Evolutionary conservation across 768 basidiomycete genomes (phyloP), one percentile per base, ranked within the genome.

Genomic region (Mycena chlorophos): DNA sequence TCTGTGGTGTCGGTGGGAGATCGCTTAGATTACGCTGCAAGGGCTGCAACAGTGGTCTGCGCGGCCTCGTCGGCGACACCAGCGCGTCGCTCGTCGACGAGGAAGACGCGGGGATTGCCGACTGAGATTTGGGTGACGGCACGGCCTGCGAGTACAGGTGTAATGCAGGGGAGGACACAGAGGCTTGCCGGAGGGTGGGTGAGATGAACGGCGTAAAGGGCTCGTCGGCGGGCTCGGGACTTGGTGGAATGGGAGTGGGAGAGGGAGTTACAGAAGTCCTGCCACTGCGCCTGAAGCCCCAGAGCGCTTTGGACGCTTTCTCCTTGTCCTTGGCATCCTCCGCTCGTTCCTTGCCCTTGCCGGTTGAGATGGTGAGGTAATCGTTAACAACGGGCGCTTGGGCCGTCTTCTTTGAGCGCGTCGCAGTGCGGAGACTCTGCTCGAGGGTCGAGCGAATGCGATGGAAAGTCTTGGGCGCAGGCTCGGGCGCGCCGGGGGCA

Each of bases 131-230:
- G n/a, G 80, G 76, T 30, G 84, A 81, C 49, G 80, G 78, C 49
- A 78, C 64, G 29, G 80, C 73, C 70, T 81, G 78, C 25, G 84
- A 83, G 49, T 81, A 81, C 52, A 86, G 77, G 64, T 87, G 85
- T 40, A 91, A 69, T 26, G 85, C 79, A 51, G 89, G 89, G 20
- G 88, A 88, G 54, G 89, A 91, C 76, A 87, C 78, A 45, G 89
- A 88, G 34, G 81, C 89, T 57, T 79, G 80, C 52, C 83, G 79
- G 57, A 89, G 70, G 31, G 87, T 88, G 40, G 88, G 88, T 40
- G 83, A 78, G 57, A 79, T 72, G 73, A 82, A 89, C 67, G 76
- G 79, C 48, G 81, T 78, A 66, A 76, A 78, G 63, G 69, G 70
- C 64, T 74, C 74, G 56, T 74, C 71, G 53, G 75, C 64, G 25